These are phyloP conservation scores for Colletotrichum chlorophyti DNA, from an alignment of 2,329 filamentous ascomycete genomes.

Conservation along the genomic window DNA sequence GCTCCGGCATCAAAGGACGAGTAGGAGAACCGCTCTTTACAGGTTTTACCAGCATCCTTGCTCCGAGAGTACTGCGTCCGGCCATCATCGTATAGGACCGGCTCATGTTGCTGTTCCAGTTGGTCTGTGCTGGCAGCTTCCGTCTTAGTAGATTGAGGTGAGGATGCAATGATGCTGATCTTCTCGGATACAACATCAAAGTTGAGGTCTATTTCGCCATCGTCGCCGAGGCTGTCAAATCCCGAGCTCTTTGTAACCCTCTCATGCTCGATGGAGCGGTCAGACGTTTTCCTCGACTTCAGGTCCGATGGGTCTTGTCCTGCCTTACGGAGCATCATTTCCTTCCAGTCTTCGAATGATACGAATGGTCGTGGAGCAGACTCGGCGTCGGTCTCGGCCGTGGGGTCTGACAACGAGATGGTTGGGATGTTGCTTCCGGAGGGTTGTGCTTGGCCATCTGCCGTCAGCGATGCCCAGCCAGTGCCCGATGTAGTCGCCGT, in stretches of 20 bases:
- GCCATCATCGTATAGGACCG: conserved; percentile 53
- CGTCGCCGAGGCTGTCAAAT: conserved; percentile 82
- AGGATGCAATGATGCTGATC: conserved; percentile 36
- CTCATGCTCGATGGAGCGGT: conserved; percentile 56
- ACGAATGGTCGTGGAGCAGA: conserved; percentile 69
- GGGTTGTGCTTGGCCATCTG: too few species aligned
- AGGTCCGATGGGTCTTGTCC: conserved; percentile 71
- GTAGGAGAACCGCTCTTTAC: conserved; percentile 97
- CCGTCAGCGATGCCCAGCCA: too few species aligned
- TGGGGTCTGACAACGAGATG: too few species aligned
- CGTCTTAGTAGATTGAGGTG: conserved; percentile 8
- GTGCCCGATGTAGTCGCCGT: not conserved
- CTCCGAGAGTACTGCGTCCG: conserved; percentile 69
- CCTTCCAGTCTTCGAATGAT: conserved; percentile 99
- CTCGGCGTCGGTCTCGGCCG: conserved; percentile 13
- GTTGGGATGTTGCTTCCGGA: not conserved
- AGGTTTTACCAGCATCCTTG: conserved; percentile 95
- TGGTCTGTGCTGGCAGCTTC: conserved; percentile 28
- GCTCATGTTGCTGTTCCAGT: conserved; percentile 45
- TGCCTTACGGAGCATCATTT: conserved; percentile 84
- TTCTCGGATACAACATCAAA: conserved; percentile 58
- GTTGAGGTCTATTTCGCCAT: conserved; percentile 77
- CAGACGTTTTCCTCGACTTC: conserved; percentile 65
- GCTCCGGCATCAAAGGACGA: conserved; percentile 97
- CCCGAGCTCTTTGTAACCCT: conserved; percentile 64